Evolutionary conservation across 768 basidiomycete genomes (phyloP), one percentile per base, ranked within the genome.

Genomic region (Roridomyces roridus): DNA sequence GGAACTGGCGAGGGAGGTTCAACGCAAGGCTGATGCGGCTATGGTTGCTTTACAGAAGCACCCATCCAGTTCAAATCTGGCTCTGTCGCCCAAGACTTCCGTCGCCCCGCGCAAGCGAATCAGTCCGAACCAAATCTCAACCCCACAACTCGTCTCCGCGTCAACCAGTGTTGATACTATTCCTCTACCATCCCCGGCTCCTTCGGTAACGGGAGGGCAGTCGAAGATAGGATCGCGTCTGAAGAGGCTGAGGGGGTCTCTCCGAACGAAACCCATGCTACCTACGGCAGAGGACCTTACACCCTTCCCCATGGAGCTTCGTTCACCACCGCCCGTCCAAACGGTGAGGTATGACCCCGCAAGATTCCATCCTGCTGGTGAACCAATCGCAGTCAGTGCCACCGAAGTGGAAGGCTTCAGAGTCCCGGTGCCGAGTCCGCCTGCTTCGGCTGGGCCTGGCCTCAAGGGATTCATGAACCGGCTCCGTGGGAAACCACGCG

Each of bases 401-500:
- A 79, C 78, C 4, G 88, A 90, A 45, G 64, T 75, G 17, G 74
- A 72, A 21, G 78, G 84, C 61, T 80, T 82, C 57, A 88, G 85
- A 67, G 77, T 82, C 4, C 72, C 83, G 18, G 70, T 83, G 26
- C 71, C 84, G 2, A 84, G 81, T 57, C 87, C 88, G n/a, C 85
- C 88, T 62, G 83, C 89, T 4, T 85, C 87, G 20, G 83, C 88
- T 24, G 80, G 86, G 18, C 91, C 91, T 29, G 87, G 90, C 20
- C 66, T 93, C 23, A 90, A 85, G 70, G 87, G 91, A 14, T 87
- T 94, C 70, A 92, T 94, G 83, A 84, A 90, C 25, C 85, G 89
- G 26, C 90, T 93, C 68, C 81, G 89, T 34, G 71, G 74, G 29
- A 81, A 80, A 59, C 77, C 76, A 50, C 68, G 77, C 21, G 65